Evolutionary conservation across 768 basidiomycete species (phyloP), one percentile per base, ranked within the genome.

Genomic region (Gloeopeniophorella convolvens): DNA sequence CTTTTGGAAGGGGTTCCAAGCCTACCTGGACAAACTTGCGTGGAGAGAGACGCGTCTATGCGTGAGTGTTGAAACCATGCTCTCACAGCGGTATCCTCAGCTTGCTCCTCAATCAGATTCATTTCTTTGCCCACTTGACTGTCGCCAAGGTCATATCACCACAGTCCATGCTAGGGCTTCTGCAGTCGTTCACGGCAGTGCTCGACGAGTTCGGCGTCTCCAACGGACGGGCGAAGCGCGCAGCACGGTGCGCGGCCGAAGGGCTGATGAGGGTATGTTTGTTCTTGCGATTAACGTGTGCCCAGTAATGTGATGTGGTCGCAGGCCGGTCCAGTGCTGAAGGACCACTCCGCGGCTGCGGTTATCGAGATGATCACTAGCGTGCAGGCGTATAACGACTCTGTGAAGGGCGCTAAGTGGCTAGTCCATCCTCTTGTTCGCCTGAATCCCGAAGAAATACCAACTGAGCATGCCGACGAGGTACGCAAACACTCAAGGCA

Each of bases 11-110:
- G 87, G 86, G 2, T 96, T 97, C 64, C 89, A 92, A 60, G 76
- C 79, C 2, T 90, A 83, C 63, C 72, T 97, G 18, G 93, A 96
- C 68, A 88, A 88, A 55, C 70, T 92, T 23, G 81, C 87, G 46
- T 97, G 94, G 95, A 76, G 90, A 60, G 89, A 94, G 58, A 83
- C 87, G 36, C 79, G 94, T 54, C 73, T 93, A 62, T 86, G 85
- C 57, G 93, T 95, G 62, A 68, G 90, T 71, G 13, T 51, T 9
- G 31, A 26, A 31, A 12, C 24, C 26, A 5, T 20, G 16, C 16
- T 13, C 7, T 35, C 31, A 13, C 11, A n/a, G n/a, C 53, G 18
- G 35, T 34, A n/a, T 12, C 21, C 18, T 42, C 31, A 28, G 20
- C 28, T 45, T 31, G 27, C 28, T 24, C 16, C 24, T 41, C 4